A percentile compares a stretch with the other conserved stretches of the same genome.
Conservation (phyloP, 169 alveolate species). For the Hepatocystis sp. region DNA sequence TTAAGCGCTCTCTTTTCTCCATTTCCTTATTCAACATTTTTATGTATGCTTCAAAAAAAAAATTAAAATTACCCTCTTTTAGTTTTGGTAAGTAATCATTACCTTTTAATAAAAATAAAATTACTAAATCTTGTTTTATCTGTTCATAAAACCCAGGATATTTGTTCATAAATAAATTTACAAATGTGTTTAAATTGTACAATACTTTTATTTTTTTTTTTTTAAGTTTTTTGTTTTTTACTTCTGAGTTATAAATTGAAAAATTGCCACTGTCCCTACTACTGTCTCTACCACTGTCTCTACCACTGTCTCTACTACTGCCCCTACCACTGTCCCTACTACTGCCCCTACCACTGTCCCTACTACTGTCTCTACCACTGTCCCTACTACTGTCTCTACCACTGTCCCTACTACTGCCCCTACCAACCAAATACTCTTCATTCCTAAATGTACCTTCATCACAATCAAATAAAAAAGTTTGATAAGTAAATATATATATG, state of each 20-base stretch:
- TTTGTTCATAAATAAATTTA: constrained; percentile 46
- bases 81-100: constrained; percentile 81
- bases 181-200: constrained; percentile 51
- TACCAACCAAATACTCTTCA: constrained; percentile 36
- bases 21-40: constrained; percentile 27
- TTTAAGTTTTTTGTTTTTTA: background rate
- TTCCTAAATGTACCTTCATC: constrained; percentile 6
- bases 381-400: background rate
- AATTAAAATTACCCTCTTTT: constrained; percentile 76
- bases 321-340: background rate
- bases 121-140: constrained; percentile 70
- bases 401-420: too few species aligned
- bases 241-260: background rate
- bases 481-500: constrained; percentile 77
- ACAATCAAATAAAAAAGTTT: constrained; percentile 20
- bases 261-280: background rate
- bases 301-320: background rate
- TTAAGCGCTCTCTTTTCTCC: background rate
- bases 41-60: constrained; percentile 78
- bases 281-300: background rate
- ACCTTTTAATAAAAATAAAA: constrained; percentile 78
- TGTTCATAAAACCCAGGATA: constrained; percentile 30
- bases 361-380: background rate
- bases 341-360: background rate
- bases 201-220: constrained; percentile 60